Percentiles rank a stretch among this genome's conserved stretches.
phyloP scores from a whole-genome alignment of 2,329 filamentous ascomycete genomes.

The Westerdykella sp. region DNA sequence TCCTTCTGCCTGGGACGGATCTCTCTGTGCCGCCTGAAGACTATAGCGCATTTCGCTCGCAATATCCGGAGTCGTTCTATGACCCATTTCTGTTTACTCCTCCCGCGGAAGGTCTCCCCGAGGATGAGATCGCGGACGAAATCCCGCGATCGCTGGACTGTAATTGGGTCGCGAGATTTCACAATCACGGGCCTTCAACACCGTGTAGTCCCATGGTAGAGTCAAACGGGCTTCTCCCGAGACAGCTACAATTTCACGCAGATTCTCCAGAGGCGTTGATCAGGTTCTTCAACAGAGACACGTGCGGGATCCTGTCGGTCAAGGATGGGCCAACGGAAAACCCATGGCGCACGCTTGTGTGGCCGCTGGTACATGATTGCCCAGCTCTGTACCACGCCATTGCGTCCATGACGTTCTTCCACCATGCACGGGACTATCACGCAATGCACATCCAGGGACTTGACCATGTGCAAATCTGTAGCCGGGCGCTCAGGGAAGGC shows the following conservation, averaged over 20 bases:
- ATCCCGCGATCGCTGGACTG: conserved; percentile 41
- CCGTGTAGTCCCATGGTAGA: background rate
- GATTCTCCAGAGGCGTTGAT: conserved; percentile 57
- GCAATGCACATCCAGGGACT: conserved; percentile 56
- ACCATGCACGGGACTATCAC: conserved; percentile 54
- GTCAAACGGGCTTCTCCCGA: conserved; percentile 15
- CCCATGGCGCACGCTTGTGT: conserved; percentile 65
- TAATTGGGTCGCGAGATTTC: conserved; percentile 23
- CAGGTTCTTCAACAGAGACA: conserved; percentile 57
- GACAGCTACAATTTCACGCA: conserved; percentile 44
- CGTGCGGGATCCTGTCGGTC: conserved; percentile 64
- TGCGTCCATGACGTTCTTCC: conserved; percentile 63
- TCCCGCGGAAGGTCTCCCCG: conserved; percentile 20
- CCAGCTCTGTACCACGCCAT: conserved; percentile 63
- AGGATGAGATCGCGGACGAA: conserved; percentile 51
- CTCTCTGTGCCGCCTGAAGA: conserved; percentile 39
- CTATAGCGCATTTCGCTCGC: conserved; percentile 28
- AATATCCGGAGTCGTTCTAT: conserved; percentile 30
- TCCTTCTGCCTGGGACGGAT: conserved; percentile 46
- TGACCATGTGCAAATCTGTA: conserved; percentile 62
- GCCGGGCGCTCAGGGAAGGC: conserved; percentile 53
- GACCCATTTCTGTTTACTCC: conserved; percentile 25
- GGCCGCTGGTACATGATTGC: conserved; percentile 59
- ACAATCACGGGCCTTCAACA: background rate
- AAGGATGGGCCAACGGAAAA: conserved; percentile 65